Evolutionary conservation across 1,284 basidiomycete genomes (phyloP).

Genomic region (Mycena sp.): DNA sequence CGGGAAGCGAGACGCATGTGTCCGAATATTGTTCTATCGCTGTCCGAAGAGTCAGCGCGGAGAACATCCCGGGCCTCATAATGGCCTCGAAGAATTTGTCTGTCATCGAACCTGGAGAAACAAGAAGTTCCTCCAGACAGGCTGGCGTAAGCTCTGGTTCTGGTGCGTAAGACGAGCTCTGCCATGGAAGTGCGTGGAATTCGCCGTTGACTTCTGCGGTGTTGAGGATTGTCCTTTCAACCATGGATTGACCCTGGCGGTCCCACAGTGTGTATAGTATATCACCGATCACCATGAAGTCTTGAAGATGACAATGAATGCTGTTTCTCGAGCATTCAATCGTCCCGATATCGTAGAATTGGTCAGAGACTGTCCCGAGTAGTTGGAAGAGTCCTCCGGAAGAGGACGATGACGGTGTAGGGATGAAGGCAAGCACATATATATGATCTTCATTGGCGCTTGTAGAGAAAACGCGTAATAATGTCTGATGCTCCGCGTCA

Average conservation of each 20-base stretch:
- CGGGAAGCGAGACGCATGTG: slow-evolving; percentile 73
- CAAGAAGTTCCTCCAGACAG: slow-evolving; percentile 85
- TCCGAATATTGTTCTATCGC: slow-evolving; percentile 87
- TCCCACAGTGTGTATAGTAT: slow-evolving; percentile 79
- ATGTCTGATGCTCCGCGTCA: slow-evolving; percentile 64
- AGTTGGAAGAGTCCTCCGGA: slow-evolving; percentile 80
- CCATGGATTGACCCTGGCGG: slow-evolving; percentile 75
- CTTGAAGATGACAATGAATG: slow-evolving; percentile 76
- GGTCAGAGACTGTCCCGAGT: slow-evolving; percentile 61
- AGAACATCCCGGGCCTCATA: slow-evolving; percentile 89
- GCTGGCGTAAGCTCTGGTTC: slow-evolving; percentile 85
- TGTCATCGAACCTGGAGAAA: slow-evolving; percentile 75
- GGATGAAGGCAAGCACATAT: slow-evolving; percentile 72
- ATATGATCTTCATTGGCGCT: slow-evolving; percentile 53
- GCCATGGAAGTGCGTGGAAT: slow-evolving; percentile 56
- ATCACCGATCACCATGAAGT: slow-evolving; percentile 68
- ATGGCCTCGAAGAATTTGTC: slow-evolving; percentile 85
- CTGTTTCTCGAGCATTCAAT: slow-evolving; percentile 69
- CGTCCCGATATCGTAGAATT: slow-evolving; percentile 61
- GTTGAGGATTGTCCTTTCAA: slow-evolving; percentile 64
- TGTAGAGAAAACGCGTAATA: slow-evolving; percentile 65
- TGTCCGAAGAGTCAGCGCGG: slow-evolving; percentile 78
- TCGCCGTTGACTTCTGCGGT: slow-evolving; percentile 46
- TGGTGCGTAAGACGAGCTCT: slow-evolving; percentile 61
- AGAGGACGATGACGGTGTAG: slow-evolving; percentile 65